These are phyloP conservation scores for Chaetomium globosum DNA, from an alignment of 2,329 filamentous ascomycete species.

Conservation along the genomic window DNA sequence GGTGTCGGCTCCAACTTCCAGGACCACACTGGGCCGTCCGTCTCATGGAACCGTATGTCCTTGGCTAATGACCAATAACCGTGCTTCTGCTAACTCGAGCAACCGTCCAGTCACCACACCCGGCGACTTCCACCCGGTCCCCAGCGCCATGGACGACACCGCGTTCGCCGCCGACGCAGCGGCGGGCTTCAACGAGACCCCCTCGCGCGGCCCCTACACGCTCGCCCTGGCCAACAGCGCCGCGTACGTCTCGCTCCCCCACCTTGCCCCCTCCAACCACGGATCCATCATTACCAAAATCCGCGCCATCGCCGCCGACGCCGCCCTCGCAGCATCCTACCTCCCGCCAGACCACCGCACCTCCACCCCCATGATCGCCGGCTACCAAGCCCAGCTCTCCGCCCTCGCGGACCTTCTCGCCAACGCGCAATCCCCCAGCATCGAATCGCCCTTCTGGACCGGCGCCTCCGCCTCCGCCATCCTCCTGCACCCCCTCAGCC, in stretches of 20 bases:
- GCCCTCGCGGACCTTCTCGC: conserved; percentile 21
- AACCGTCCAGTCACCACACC: conserved; percentile 24
- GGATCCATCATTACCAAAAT: conserved; percentile 23
- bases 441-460: conserved; percentile 25
- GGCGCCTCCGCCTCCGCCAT: conserved; percentile 32
- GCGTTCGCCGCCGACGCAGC: conserved; percentile 42
- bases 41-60: conserved; percentile 29
- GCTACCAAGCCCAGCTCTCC: conserved; percentile 29
- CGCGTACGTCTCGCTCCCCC: conserved; percentile 36
- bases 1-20: conserved; percentile 58
- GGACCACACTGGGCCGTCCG: conserved; percentile 41
- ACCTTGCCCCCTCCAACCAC: conserved; percentile 22
- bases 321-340: conserved; percentile 16
- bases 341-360: conserved; percentile 24
- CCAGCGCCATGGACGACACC: conserved; percentile 34
- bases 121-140: conserved; percentile 25
- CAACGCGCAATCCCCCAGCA: conserved; percentile 20
- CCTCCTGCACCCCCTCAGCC: conserved; percentile 37
- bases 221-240: conserved; percentile 42
- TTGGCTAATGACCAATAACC: background rate
- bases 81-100: background rate
- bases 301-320: conserved; percentile 9
- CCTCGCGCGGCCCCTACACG: conserved; percentile 45
- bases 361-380: conserved; percentile 24
- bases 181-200: conserved; percentile 39